Evolutionary conservation across 2,329 filamentous ascomycete genomes (phyloP), one percentile per base, ranked within the genome.

Genomic region (Apiospora malaysiana): DNA sequence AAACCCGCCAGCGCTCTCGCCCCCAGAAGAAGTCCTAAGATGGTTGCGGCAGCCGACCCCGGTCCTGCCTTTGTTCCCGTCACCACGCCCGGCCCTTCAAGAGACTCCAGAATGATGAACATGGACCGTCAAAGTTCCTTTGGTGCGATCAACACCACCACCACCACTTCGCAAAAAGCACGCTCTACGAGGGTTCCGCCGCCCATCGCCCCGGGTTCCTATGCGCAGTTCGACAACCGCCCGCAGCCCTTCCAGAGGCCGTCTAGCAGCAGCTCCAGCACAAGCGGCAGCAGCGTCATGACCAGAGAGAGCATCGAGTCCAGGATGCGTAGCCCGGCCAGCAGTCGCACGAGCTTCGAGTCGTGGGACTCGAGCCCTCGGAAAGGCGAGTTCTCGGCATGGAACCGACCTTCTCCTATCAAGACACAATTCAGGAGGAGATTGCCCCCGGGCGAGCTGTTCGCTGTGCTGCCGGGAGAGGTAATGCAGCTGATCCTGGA

Each of bases 401-500:
- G 78, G 77, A 78, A 81, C 71, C 80, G 77, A 70, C 80, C 78
- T 43, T 75, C 77, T 6, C 79, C 77, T 27, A 78, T 82, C 68
- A 82, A 82, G 75, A 78, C 79, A 73, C 47, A 49, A 78, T 25
- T 45, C 12, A 77, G 79, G 37, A 75, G 73, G 46, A 82, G 76
- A 70, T 78, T 81, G 12, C 78, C 80, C 45, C 84, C 84, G 0
- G 85, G 87, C 18, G 88, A 89, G 74, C 78, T 87, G 8, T 88
- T 91, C 71, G 82, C 82, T n/a, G 83, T 82, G 25, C 74, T 91
- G 21, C 89, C 89, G 0, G 84, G 85, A n/a, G 88, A 90, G 75
- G 87, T 91, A 1, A 78, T 91, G 65, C 83, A 86, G 68, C 79
- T 88, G 45, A 86, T 91, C n/a, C 76, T 91, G 45, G 83, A 83